These are phyloP conservation scores for Prunus yedoensis DNA, from an alignment of 331 rosid species.

Conservation along the genomic window DNA sequence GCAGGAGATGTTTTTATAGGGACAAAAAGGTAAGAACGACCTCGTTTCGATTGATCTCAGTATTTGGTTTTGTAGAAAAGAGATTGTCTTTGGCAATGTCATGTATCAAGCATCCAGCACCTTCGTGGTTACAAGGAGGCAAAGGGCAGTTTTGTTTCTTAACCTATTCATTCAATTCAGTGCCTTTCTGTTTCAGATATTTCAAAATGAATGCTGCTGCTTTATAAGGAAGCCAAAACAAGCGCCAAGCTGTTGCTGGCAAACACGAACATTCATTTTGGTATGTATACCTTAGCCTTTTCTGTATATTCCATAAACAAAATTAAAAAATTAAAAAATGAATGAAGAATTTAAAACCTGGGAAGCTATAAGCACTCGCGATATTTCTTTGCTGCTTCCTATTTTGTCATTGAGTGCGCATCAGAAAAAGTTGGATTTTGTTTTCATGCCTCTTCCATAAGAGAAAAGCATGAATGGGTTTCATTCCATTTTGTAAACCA, in stretches of 20 bases:
- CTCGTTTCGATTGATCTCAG: background rate
- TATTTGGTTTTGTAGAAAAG: background rate
- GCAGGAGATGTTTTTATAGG: too few relatives aligned
- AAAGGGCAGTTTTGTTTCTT: background rate
- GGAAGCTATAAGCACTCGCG: conserved; percentile 13
- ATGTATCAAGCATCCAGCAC: background rate
- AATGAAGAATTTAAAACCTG: conserved; percentile 8
- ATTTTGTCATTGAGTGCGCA: background rate
- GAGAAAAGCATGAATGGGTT: background rate
- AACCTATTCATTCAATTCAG: background rate
- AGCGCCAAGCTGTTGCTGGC: background rate
- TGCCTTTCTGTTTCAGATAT: conserved; percentile 1
- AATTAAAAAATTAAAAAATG: too few relatives aligned
- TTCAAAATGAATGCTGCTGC: conserved; percentile 7
- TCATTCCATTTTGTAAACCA: background rate
- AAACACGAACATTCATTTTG: background rate
- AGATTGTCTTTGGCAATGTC: background rate
- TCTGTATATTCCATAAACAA: background rate
- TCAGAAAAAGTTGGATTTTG: conserved; percentile 3
- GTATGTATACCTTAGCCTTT: background rate
- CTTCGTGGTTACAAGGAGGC: background rate
- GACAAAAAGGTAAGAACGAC: background rate
- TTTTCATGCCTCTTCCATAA: conserved; percentile 1
- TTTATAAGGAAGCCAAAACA: conserved; percentile 15
- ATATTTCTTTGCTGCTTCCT: conserved; percentile 12